Evolutionary conservation across 768 basidiomycete genomes (phyloP), one percentile per base, ranked within the genome.

Genomic region (Lentinula boryana): DNA sequence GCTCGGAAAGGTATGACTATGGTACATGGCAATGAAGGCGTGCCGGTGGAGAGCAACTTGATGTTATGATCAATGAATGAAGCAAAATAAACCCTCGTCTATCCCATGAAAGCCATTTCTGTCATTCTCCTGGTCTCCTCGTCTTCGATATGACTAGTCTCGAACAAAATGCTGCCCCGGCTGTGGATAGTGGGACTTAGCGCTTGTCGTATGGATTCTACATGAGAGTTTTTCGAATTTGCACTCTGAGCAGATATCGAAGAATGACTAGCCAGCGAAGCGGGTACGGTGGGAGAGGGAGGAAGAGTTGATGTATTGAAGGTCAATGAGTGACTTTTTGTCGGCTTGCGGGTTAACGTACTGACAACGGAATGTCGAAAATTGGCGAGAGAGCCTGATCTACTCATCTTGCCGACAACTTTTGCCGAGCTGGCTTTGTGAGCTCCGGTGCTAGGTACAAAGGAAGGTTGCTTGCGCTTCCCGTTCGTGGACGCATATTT

Each of bases 111-210:
- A 58, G 88, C 88, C 66, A 88, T 68, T 74, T 91, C 89, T 48
- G 85, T 84, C 76, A 89, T 73, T 70, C 87, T 74, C 71, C 88
- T 75, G 63, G 77, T 80, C 76, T 91, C 89, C 10, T 83, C 85
- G 63, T 91, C 87, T 68, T 81, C 75, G 43, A 91, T 89, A 43
- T 70, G 72, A 52, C 66, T 77, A 58, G 81, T 73, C 72, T 85
- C 78, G 36, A 75, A 55, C 62, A 84, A 54, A 56, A 91, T 88
- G 59, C 77, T 84, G 50, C 79, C 86, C 16, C 74, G 68, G 62
- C 73, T 84, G 66, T 91, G 83, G 60, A 89, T 79, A 50, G 80
- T 84, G 38, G 87, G 85, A 58, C 76, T 74, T 18, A 87, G 72
- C 12, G 86, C 74, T 64, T 72, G 66, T 44, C 82, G 55, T 71